phyloP scores from a whole-genome alignment of 1,139 yeast species.

The Debaryomyces subglobosus region DNA sequence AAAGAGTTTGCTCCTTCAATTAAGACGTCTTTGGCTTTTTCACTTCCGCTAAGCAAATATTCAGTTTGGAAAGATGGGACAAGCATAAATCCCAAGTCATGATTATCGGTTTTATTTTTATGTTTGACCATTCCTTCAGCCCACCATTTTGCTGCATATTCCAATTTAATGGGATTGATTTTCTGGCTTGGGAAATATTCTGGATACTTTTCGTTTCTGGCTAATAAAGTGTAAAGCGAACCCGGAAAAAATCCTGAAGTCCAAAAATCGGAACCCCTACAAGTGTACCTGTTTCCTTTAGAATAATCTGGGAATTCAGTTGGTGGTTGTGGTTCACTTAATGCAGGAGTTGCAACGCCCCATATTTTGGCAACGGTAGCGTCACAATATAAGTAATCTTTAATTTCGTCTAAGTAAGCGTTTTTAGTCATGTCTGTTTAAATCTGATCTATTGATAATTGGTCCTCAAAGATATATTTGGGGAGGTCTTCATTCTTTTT shows the following conservation, averaged over 20 bases:
- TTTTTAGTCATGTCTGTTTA: background rate
- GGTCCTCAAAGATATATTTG: background rate
- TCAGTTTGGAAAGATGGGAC: conserved; percentile 26
- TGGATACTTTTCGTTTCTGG: conserved; percentile 19
- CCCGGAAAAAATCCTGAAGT: conserved; percentile 32
- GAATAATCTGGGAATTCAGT: conserved; percentile 17
- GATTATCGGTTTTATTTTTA: conserved; percentile 26
- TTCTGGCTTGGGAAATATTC: conserved; percentile 10
- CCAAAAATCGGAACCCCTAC: conserved; percentile 24
- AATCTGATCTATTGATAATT: background rate
- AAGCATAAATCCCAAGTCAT: conserved; percentile 29
- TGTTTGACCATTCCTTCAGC: conserved; percentile 19
- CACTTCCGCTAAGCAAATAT: conserved; percentile 17
- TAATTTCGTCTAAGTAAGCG: conserved; percentile 6
- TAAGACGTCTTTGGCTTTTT: conserved; percentile 19
- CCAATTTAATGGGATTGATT: conserved; percentile 18
- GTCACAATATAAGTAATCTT: conserved; percentile 14
- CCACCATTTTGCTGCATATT: conserved; percentile 25
- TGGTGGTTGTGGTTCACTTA: conserved; percentile 14
- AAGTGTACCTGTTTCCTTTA: conserved; percentile 15
- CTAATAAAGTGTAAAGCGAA: conserved; percentile 22
- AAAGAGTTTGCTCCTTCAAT: conserved; percentile 27
- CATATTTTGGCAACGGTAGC: conserved; percentile 17
- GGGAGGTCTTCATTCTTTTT: background rate
- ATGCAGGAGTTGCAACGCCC: conserved; percentile 15